Percentiles rank a stretch among this genome's conserved stretches.
phyloP scores from a whole-genome alignment of 208 protist genomes.

The Wallacemonas sp. region DNA sequence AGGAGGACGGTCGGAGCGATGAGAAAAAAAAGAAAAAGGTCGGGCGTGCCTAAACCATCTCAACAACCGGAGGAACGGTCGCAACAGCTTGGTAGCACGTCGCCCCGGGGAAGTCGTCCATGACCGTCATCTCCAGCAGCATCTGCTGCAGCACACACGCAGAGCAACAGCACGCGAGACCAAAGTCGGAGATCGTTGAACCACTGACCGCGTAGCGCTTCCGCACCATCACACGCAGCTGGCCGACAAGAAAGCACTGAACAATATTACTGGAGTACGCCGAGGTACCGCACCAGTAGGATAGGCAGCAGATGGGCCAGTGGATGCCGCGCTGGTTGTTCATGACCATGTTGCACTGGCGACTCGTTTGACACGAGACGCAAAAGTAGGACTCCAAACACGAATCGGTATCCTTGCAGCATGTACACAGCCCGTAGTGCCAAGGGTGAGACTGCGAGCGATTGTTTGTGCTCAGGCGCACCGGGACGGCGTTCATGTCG shows the following conservation, averaged over 20 bases:
- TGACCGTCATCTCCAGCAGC: slow-evolving; percentile 60
- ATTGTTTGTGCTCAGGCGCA: slow-evolving; percentile 5
- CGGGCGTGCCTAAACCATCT: slow-evolving; percentile 20
- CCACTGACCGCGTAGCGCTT: slow-evolving; percentile 27
- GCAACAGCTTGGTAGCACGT: slow-evolving; percentile 30
- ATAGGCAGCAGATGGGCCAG: slow-evolving; percentile 22
- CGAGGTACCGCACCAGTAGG: slow-evolving; percentile 6
- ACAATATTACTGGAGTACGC: neutral
- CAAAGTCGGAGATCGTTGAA: slow-evolving; percentile 19
- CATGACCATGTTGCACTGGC: slow-evolving; percentile 47
- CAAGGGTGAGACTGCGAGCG: neutral
- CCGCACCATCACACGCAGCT: slow-evolving; percentile 27
- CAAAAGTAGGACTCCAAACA: slow-evolving; percentile 47
- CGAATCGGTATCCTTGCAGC: slow-evolving; percentile 17
- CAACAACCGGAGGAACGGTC: slow-evolving; percentile 20
- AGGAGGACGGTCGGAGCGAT: too few species aligned
- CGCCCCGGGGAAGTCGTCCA: slow-evolving; percentile 63
- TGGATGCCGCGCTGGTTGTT: slow-evolving; percentile 26
- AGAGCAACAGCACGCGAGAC: slow-evolving; percentile 30
- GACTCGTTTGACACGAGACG: slow-evolving; percentile 42
- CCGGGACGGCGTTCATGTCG: slow-evolving; percentile 5
- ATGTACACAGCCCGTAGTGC: slow-evolving; percentile 36
- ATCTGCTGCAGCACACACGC: slow-evolving; percentile 53
- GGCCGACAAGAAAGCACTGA: slow-evolving; percentile 11
- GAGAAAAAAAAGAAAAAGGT: neutral